Base-by-base conservation (phyloP, 2,329 filamentous ascomycete genomes). In the Chrysoporthe austroafricana region DNA sequence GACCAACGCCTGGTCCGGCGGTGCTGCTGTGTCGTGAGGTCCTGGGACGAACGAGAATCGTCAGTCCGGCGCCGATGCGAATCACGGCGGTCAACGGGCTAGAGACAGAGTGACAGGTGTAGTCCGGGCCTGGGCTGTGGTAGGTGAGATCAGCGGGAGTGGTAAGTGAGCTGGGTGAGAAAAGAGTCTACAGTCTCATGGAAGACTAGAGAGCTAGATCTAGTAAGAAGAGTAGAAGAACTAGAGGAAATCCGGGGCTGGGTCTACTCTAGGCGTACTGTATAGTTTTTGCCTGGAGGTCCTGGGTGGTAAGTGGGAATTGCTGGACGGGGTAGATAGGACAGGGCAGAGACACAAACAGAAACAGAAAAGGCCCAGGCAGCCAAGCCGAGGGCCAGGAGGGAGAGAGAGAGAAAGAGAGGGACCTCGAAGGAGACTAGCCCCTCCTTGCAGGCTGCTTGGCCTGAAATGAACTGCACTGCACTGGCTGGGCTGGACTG, bases 201-300 rank as follows among this genome's bases (percentile, higher is more conserved):
- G 39, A 60, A 21, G n/a, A 44, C 57, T 60, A 26, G 57, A 39
- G 36, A 26, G 57, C 57, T 26, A 44, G 14, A 26, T 60, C 57
- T 43, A 44, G 57, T 44, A 43, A 26, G 36, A 60, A 16, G 57
- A 44, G 36, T 14, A 60, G 42, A 60, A 43, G 57, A 43, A 60
- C 57, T 60, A 60, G 57, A 60, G 57, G 42, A 60, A 60, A 43
- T 60, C 57, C 57, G 57, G 57, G 57, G 56, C 34, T 58, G 36
- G 57, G 57, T 43, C 42, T 26, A 44, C 57, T 60, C 34, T 43
- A 60, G 36, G 57, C 57, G 42, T 43, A 44, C 57, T 21, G 36
- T 21, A 18, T 16, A 59, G 57, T 59, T 36, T 59, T 59, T n/a
- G 57, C 57, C 39, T 60, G 57, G 44, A 60, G 26, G 9, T 21